Percentiles rank a stretch among this genome's conserved stretches.
These are phyloP conservation scores for Arbutus unedo DNA, from an alignment of 148 eudicot genomes.

Conservation along the genomic window DNA sequence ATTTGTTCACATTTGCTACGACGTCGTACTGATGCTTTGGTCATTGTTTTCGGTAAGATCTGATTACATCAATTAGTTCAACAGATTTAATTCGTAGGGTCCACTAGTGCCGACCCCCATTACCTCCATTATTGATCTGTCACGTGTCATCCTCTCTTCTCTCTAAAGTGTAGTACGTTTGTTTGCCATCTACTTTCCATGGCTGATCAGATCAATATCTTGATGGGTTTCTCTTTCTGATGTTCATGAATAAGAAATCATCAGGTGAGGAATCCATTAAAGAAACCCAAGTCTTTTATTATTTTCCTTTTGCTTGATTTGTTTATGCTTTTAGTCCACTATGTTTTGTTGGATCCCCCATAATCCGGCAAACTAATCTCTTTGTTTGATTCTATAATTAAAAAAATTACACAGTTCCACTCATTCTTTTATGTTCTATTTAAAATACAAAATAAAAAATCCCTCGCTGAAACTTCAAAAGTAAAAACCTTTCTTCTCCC, in stretches of 20 bases:
- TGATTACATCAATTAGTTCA: conserved; percentile 1
- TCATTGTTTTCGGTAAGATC: neutral
- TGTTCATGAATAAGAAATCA: conserved; percentile 5
- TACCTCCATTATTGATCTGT: conserved; percentile 35
- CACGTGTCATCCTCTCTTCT: conserved; percentile 18
- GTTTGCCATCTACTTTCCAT: conserved; percentile 22
- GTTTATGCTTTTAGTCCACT: neutral
- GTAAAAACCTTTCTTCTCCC: conserved; percentile 7
- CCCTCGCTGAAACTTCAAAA: conserved; percentile 4
- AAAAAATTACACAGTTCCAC: neutral
- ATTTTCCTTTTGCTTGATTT: neutral
- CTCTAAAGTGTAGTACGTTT: conserved; percentile 8
- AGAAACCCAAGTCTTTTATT: neutral
- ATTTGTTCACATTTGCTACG: neutral
- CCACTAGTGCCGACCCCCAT: conserved; percentile 26
- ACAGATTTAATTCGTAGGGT: conserved; percentile 18
- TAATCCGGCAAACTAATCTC: neutral
- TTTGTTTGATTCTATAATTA: neutral
- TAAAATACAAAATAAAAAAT: neutral
- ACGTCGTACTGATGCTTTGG: neutral
- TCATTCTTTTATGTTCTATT: neutral
- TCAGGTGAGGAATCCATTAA: conserved; percentile 14
- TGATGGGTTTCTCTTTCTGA: conserved; percentile 18
- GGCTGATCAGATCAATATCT: conserved; percentile 25
- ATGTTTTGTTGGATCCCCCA: conserved; percentile 11